phyloP scores from a whole-genome alignment of 768 basidiomycete genomes.

The Podaxis sp. region DNA sequence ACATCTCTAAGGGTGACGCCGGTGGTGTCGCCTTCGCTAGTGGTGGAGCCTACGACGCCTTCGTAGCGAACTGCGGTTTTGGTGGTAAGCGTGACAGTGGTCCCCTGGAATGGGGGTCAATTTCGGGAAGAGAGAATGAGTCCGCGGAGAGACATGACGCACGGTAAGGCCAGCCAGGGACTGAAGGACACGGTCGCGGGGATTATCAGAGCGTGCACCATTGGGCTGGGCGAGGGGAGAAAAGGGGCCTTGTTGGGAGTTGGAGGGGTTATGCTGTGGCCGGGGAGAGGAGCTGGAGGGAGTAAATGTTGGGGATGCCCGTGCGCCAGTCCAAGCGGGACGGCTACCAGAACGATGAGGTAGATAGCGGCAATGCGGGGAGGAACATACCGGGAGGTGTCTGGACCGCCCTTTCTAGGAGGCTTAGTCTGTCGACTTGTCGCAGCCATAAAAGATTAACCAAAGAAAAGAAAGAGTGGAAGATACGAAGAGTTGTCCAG shows the following conservation, averaged over 20 bases:
- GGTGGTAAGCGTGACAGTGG: slow-evolving; percentile 70
- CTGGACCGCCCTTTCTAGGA: slow-evolving; percentile 57
- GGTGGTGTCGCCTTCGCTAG: slow-evolving; percentile 58
- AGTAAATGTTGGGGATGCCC: slow-evolving; percentile 70
- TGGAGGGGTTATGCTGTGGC: slow-evolving; percentile 29
- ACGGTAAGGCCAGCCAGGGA: slow-evolving; percentile 69
- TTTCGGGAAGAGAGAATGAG: slow-evolving; percentile 5
- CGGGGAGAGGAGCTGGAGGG: slow-evolving; percentile 38
- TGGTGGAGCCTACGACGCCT: slow-evolving; percentile 61
- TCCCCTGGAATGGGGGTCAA: slow-evolving; percentile 46
- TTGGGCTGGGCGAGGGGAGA: slow-evolving; percentile 47
- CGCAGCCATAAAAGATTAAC: slow-evolving; percentile 49
- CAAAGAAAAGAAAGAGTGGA: slow-evolving; percentile 27
- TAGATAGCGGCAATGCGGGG: slow-evolving; percentile 5
- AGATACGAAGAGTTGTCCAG: slow-evolving; percentile 29
- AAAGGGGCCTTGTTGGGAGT: slow-evolving; percentile 32
- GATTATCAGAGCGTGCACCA: slow-evolving; percentile 41
- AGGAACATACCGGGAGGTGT: slow-evolving; percentile 45
- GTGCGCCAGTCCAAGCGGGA: slow-evolving; percentile 63
- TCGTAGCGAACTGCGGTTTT: slow-evolving; percentile 72
- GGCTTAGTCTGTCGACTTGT: slow-evolving; percentile 62
- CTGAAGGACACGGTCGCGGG: slow-evolving; percentile 60
- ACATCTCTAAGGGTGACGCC: slow-evolving; percentile 77
- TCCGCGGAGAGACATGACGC: slow-evolving; percentile 24
- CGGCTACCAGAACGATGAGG: slow-evolving; percentile 23